A percentile compares a stretch with the other conserved stretches of the same genome.
Conservation (phyloP, 2,329 filamentous ascomycete species). For the Clarireedia hainanense region DNA sequence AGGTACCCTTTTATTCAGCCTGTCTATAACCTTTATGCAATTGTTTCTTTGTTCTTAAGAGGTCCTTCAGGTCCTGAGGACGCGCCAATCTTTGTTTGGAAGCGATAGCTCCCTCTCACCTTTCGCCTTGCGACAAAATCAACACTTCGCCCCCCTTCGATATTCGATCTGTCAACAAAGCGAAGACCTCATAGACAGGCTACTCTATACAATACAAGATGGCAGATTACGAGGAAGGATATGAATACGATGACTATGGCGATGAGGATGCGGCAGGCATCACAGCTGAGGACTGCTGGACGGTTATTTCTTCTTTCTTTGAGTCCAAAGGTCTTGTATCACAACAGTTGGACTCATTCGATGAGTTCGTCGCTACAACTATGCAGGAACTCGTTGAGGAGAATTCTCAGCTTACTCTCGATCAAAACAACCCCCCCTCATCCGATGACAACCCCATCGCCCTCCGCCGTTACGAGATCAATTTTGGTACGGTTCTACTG, state of each 20-base stretch:
- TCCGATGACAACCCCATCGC: constrained; percentile 73
- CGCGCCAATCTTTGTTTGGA: constrained; percentile 8
- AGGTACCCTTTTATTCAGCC: neutral
- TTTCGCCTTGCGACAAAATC: constrained; percentile 5
- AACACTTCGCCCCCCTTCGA: neutral
- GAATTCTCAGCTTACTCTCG: constrained; percentile 83
- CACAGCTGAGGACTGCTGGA: constrained; percentile 97
- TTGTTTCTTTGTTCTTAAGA: constrained; percentile 11
- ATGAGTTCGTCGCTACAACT: constrained; percentile 90
- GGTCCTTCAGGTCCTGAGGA: constrained; percentile 11
- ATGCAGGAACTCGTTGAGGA: constrained; percentile 94
- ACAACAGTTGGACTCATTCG: constrained; percentile 96
- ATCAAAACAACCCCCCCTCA: constrained; percentile 77
- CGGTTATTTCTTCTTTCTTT: constrained; percentile 95
- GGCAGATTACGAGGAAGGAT: constrained; percentile 40
- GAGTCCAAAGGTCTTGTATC: constrained; percentile 92
- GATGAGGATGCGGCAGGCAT: constrained; percentile 61
- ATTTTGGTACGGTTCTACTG: constrained; percentile 84
- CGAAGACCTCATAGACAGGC: neutral
- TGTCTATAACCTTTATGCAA: constrained; percentile 13
- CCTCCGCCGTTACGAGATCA: constrained; percentile 88
- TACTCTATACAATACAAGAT: constrained; percentile 18
- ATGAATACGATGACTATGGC: constrained; percentile 62
- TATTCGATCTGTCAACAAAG: neutral
- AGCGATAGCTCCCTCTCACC: constrained; percentile 8